Percentiles rank a stretch among this genome's conserved stretches.
Evolutionary conservation across 176 grass and related monocot species (phyloP).

Genomic region (Aegilops umbellulata): DNA sequence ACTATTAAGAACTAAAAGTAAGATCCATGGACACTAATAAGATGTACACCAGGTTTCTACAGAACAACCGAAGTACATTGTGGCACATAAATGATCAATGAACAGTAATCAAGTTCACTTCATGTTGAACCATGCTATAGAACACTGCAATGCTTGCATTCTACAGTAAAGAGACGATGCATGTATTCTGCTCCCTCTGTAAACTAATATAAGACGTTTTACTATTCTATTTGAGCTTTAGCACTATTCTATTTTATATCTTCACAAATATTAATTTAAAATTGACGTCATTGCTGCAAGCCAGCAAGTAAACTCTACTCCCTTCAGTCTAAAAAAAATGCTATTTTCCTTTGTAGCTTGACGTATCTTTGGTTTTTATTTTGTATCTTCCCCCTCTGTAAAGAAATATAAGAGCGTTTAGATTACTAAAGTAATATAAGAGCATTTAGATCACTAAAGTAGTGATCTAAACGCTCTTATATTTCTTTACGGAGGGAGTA

Average conservation of each 20-base stretch:
- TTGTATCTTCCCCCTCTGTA: too few relatives aligned
- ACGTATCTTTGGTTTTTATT: background rate
- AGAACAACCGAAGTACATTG: background rate
- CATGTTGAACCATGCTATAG: constrained; percentile 15
- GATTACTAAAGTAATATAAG: too few relatives aligned
- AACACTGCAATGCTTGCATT: constrained; percentile 10
- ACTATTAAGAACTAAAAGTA: background rate
- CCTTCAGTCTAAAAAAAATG: background rate
- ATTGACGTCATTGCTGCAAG: background rate
- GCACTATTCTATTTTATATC: constrained; percentile 1
- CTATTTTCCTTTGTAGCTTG: background rate
- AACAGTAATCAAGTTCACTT: constrained; percentile 12
- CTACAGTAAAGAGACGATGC: background rate
- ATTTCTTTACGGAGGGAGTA: background rate
- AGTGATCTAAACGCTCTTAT: too few relatives aligned
- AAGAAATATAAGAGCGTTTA: too few relatives aligned
- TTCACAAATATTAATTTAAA: background rate
- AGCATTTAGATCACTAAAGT: too few relatives aligned
- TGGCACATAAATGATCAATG: background rate
- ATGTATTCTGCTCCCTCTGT: background rate
- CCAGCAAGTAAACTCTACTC: background rate
- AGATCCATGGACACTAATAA: background rate
- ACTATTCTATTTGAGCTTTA: constrained; percentile 13
- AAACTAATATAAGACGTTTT: background rate
- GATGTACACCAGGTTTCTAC: background rate